Base-by-base conservation (phyloP, 2,329 filamentous ascomycete genomes). In the Cercospora brassicicola region DNA sequence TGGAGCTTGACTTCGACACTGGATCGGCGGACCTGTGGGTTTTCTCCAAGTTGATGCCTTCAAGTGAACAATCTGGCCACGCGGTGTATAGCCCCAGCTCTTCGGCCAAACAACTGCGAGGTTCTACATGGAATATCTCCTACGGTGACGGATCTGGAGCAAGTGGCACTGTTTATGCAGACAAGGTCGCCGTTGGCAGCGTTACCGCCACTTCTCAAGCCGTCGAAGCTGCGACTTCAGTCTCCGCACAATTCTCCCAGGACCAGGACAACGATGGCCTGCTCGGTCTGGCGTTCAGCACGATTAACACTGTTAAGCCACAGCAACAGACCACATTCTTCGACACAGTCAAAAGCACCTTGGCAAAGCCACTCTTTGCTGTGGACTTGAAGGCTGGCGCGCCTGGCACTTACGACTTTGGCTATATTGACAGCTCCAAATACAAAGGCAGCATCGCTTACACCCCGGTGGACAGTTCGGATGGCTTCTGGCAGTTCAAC, bases 1-100 rank as follows among this genome's bases (percentile, higher is more conserved):
- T 92, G 70, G 85, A 88, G 67, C 77, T 93, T 68, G 89, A 92
- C 76, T 85, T 93, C 68, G 91, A 93, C 72, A 93, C 91, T 13
- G 89, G 84, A 70, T 90, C 83, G 70, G 84, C 88, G 51, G 89
- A 91, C 79, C 85, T 91, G 89, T 95, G 85, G 86, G 90, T 88
- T 48, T 91, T 90, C 79, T 90, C 89, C 0, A 83, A 82, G 18
- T 82, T 88, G 26, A 85, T 89, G 13, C 76, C 85, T 4, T 73
- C 79, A 4, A 78, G 79, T 15, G 79, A 87, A 60, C 82, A 84
- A 30, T 76, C 77, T 7, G 87, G 86, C 4, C 89, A 91, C 73
- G 75, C 79, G 45, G 77, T 87, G 73, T 92, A 92, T 79, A 81
- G 83, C 51, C 86, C 86, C 3, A 77, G 64, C 56, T 66, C 53